Evolutionary conservation across 768 basidiomycete species (phyloP).

Genomic region (Termitomyces sp.): DNA sequence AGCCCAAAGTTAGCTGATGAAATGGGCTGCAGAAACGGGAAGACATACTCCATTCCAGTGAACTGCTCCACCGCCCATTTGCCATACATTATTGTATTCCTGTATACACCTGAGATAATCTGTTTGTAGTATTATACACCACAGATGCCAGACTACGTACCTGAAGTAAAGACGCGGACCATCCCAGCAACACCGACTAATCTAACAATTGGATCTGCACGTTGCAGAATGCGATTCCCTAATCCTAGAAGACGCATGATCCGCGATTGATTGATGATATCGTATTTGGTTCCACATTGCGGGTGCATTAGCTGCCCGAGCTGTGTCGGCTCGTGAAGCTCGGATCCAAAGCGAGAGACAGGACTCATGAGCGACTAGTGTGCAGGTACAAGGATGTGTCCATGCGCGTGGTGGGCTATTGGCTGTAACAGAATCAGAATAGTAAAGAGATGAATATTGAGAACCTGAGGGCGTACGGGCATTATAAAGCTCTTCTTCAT

Average conservation of each 20-base stretch:
- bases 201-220: conserved; percentile 48
- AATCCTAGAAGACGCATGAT: conserved; percentile 46
- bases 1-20: too few species aligned
- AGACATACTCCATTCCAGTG: conserved; percentile 59
- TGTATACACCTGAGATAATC: too few species aligned
- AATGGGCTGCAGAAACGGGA: neutral
- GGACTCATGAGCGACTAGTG: conserved; percentile 74
- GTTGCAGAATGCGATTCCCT: conserved; percentile 46
- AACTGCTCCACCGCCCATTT: conserved; percentile 63
- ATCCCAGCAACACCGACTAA: conserved; percentile 43
- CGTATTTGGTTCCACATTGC: conserved; percentile 66
- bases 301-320: conserved; percentile 62
- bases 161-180: too few species aligned
- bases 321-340: conserved; percentile 54
- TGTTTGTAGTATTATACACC: too few species aligned
- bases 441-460: neutral
- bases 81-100: too few species aligned
- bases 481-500: conserved; percentile 63
- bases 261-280: conserved; percentile 59
- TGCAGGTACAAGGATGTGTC: conserved; percentile 81
- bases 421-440: conserved; percentile 24
- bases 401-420: conserved; percentile 53
- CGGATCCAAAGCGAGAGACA: conserved; percentile 81
- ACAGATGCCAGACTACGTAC: too few species aligned
- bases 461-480: conserved; percentile 31